Base-by-base conservation (phyloP, 2,329 filamentous ascomycete species). In the Cytospora paraplurivora region DNA sequence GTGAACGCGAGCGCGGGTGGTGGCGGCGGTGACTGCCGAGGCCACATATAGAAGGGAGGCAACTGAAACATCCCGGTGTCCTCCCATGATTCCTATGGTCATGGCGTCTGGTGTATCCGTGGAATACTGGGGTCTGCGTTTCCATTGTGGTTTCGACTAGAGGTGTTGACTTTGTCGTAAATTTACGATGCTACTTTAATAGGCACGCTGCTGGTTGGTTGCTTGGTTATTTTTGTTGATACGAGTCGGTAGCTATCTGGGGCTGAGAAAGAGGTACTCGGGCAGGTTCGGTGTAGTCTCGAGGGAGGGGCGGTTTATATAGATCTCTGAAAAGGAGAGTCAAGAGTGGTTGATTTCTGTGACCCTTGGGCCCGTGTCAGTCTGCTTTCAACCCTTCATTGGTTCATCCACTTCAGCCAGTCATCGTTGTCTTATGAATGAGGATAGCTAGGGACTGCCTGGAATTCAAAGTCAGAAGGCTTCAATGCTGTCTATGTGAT, bases 401-500 rank as follows among this genome's bases (percentile, higher is more conserved):
- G n/a, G 10, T 19, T 21, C 3, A 47, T 12, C n/a, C n/a, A 19
- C n/a, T 7, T 17, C 44, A 19, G 44, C 17, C 44, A 47, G n/a
- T 47, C 44, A 47, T 19, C 11, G 8, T 47, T 21, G 41, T n/a
- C n/a, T 8, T 21, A 3, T 7, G 7, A 21, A 12, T n/a, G 3
- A 47, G n/a, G 38, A 4, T 7, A 44, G 17, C n/a, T 3, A 11
- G 10, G 3, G 21, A 17, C 3, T 11, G n/a, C 44, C 10, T 47
- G 44, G 12, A 4, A 47, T 10, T 5, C 19, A n/a, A 12, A 11
- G n/a, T 47, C n/a, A 21, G 21, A 10, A 47, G 44, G 44, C n/a
- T 38, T 38, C 15, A 27, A 55, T 55, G 37, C 34, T 50, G 50
- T 61, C 54, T 47, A 44, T 21, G 3, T 19, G 55, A 55, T 51